Conservation (phyloP, 176 grass and related monocot genomes). For the Chrysopogon serrulatus region DNA sequence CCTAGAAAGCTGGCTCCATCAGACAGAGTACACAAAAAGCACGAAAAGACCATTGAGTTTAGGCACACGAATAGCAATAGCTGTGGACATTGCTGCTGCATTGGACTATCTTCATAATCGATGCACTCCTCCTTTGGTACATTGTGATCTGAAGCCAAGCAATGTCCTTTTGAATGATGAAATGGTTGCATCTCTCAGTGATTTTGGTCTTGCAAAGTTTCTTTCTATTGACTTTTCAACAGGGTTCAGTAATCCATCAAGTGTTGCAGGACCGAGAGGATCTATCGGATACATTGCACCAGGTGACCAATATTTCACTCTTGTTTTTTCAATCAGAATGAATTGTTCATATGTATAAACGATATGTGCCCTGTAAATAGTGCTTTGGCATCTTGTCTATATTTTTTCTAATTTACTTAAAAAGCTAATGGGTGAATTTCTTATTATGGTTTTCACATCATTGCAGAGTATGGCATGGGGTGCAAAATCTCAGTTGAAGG, state of each 20-base stretch:
- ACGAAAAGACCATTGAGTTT: neutral
- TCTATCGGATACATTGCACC: conserved; percentile 18
- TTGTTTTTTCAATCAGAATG: neutral
- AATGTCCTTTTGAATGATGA: conserved; percentile 7
- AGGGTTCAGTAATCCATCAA: neutral
- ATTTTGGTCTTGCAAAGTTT: conserved; percentile 6
- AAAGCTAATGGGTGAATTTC: neutral
- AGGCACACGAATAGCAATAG: conserved; percentile 19
- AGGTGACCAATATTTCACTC: neutral
- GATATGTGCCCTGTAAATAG: neutral
- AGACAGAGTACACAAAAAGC: neutral
- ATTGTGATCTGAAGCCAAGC: conserved; percentile 13
- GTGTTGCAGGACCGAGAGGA: neutral
- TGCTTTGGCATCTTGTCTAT: neutral
- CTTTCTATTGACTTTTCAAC: neutral
- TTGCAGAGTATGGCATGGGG: conserved; percentile 27
- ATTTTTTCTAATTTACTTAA: neutral
- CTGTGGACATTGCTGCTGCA: conserved; percentile 31
- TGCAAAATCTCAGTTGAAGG: neutral
- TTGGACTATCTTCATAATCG: conserved; percentile 36
- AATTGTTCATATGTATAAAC: neutral
- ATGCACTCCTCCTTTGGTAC: conserved; percentile 11
- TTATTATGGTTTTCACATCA: neutral
- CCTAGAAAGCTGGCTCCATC: conserved; percentile 42
- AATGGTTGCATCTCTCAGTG: neutral